Conservation (phyloP, 805 yeast species). For the Metschnikowia bowlesiae region DNA sequence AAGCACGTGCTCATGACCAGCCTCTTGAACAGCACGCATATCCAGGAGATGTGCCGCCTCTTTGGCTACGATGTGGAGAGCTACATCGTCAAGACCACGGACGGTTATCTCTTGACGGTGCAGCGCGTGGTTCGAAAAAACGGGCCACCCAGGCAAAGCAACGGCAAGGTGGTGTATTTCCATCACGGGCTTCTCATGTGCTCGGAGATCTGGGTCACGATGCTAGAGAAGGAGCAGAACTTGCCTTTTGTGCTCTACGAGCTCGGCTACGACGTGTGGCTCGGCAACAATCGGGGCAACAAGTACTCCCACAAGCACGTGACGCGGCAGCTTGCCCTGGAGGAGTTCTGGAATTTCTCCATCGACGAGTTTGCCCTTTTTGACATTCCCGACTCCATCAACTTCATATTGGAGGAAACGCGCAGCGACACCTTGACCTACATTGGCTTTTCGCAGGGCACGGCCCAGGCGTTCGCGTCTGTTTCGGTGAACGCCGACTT, state of each 20-base stretch:
- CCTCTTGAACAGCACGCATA: constrained; percentile 45
- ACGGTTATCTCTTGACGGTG: constrained; percentile 69
- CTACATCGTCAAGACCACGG: constrained; percentile 72
- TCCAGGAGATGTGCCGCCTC: constrained; percentile 61
- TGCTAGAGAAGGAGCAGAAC: constrained; percentile 35
- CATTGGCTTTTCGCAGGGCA: constrained; percentile 90
- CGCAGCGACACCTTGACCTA: constrained; percentile 46
- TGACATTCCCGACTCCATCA: constrained; percentile 82
- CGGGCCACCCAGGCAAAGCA: constrained; percentile 1
- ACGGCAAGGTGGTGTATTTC: constrained; percentile 60
- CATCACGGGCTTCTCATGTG: constrained; percentile 93
- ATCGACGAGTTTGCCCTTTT: constrained; percentile 86
- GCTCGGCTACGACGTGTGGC: constrained; percentile 88
- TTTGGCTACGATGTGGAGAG: constrained; percentile 73
- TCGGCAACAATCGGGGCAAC: constrained; percentile 90
- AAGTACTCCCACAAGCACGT: constrained; percentile 83
- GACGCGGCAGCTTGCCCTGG: constrained; percentile 31
- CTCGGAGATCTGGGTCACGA: constrained; percentile 68
- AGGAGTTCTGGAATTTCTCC: constrained; percentile 79
- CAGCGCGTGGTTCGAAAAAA: constrained; percentile 54
- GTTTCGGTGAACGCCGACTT: constrained; percentile 61
- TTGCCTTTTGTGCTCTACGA: constrained; percentile 76
- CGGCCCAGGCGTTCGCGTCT: constrained; percentile 89
- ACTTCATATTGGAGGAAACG: constrained; percentile 60
- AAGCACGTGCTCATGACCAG: constrained; percentile 29